A percentile compares a stretch with the other conserved stretches of the same genome.
phyloP scores from a whole-genome alignment of 768 basidiomycete species.

The Chalciporus sphaerocephalus region DNA sequence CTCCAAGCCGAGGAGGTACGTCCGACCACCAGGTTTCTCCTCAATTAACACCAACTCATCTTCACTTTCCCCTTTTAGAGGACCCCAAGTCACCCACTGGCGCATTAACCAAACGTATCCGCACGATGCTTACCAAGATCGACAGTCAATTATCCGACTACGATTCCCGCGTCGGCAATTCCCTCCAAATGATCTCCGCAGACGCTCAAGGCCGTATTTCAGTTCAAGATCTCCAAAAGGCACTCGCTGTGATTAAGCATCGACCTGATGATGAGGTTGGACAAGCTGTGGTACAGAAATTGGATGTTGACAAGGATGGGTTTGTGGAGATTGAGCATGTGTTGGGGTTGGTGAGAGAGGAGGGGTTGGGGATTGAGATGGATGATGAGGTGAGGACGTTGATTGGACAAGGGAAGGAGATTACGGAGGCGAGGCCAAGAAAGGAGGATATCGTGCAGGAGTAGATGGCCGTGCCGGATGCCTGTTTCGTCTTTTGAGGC shows the following conservation, averaged over 20 bases:
- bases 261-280: constrained; percentile 87
- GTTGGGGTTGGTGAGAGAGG: constrained; percentile 80
- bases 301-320: constrained; percentile 95
- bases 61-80: constrained; percentile 29
- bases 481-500: constrained; percentile 12
- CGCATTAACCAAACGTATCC: constrained; percentile 93
- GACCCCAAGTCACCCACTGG: constrained; percentile 77
- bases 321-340: constrained; percentile 96
- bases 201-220: constrained; percentile 87
- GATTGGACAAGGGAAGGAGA: constrained; percentile 78
- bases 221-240: constrained; percentile 83
- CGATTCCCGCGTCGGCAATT: constrained; percentile 80
- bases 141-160: constrained; percentile 90
- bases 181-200: constrained; percentile 80
- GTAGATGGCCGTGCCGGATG: constrained; percentile 26
- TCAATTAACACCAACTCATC: constrained; percentile 2
- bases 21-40: background rate
- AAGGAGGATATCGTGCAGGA: constrained; percentile 96
- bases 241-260: constrained; percentile 90
- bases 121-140: constrained; percentile 92
- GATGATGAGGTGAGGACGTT: constrained; percentile 82
- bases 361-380: constrained; percentile 77
- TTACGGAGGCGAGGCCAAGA: constrained; percentile 75
- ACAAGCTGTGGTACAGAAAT: constrained; percentile 81
- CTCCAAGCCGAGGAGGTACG: constrained; percentile 78